Percentiles rank a stretch among this genome's conserved stretches.
Evolutionary conservation across 306 rosid genomes (phyloP).

Genomic region (Medicago arabica): DNA sequence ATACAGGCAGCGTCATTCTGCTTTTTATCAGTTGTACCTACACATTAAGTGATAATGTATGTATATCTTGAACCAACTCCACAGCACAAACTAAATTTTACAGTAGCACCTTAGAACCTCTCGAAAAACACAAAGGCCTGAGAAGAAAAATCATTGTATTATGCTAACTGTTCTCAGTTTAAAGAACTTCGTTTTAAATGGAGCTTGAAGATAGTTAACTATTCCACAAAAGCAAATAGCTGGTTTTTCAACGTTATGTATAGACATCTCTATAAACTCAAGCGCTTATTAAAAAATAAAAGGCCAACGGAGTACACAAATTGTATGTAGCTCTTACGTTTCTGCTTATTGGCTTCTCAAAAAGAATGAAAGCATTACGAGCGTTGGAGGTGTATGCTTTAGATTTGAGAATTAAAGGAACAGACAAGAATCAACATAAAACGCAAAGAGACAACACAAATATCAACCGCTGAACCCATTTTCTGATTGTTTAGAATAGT

Average conservation of each 20-base stretch:
- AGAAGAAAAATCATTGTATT: neutral
- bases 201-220: neutral
- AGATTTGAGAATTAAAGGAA: neutral
- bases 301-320: neutral
- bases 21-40: neutral
- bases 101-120: neutral
- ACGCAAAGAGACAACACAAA: constrained; percentile 16
- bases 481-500: constrained; percentile 29
- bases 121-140: neutral
- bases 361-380: neutral
- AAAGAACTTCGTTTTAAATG: neutral
- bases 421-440: constrained; percentile 2
- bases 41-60: neutral
- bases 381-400: neutral
- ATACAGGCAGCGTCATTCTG: neutral
- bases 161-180: neutral
- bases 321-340: neutral
- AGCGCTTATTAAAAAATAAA: neutral
- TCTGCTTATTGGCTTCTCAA: constrained; percentile 3
- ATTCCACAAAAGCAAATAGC: neutral
- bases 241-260: neutral
- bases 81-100: neutral
- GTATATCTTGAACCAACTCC: neutral
- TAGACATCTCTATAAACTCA: neutral
- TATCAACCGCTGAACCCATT: constrained; percentile 35